phyloP scores from a whole-genome alignment of 2,329 filamentous ascomycete species.

The Lasiodiplodia gonubiensis region DNA sequence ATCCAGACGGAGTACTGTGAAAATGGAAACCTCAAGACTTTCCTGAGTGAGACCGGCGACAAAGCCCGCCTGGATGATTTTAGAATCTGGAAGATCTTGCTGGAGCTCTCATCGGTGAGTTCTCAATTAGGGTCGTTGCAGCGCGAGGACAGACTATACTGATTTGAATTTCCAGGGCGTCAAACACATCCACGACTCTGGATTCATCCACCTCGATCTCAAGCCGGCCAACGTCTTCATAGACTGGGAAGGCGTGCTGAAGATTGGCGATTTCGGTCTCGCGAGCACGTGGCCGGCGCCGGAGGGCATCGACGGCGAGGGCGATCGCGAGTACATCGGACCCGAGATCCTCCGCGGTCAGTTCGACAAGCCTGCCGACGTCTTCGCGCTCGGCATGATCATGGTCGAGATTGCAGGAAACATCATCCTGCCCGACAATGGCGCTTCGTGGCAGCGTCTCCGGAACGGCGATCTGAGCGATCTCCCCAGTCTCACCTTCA shows the following conservation, averaged over 20 bases:
- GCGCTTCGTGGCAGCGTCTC: constrained; percentile 86
- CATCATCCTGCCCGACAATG: constrained; percentile 91
- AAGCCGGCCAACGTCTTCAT: constrained; percentile 87
- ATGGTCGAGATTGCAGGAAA: constrained; percentile 95
- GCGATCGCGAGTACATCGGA: constrained; percentile 94
- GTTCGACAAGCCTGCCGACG: constrained; percentile 88
- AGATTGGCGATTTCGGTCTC: constrained; percentile 86
- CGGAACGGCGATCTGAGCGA: constrained; percentile 88
- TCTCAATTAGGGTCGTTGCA: constrained; percentile 18
- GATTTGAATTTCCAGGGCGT: constrained; percentile 68
- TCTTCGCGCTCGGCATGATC: constrained; percentile 93
- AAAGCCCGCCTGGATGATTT: constrained; percentile 94
- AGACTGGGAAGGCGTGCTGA: constrained; percentile 78
- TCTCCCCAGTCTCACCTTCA: constrained; percentile 85
- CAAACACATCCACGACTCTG: constrained; percentile 85
- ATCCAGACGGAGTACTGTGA: constrained; percentile 98
- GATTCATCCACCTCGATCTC: constrained; percentile 83
- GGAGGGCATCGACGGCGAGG: constrained; percentile 82
- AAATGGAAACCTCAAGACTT: constrained; percentile 86
- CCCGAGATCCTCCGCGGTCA: constrained; percentile 87
- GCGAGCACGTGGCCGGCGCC: constrained; percentile 79
- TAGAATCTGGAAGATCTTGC: constrained; percentile 95
- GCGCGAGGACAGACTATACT: constrained; percentile 36
- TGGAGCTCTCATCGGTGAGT: constrained; percentile 82
- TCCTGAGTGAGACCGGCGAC: constrained; percentile 80